Base-by-base conservation (phyloP, 2,329 filamentous ascomycete genomes). In the Graphiopsis chlorocephala region DNA sequence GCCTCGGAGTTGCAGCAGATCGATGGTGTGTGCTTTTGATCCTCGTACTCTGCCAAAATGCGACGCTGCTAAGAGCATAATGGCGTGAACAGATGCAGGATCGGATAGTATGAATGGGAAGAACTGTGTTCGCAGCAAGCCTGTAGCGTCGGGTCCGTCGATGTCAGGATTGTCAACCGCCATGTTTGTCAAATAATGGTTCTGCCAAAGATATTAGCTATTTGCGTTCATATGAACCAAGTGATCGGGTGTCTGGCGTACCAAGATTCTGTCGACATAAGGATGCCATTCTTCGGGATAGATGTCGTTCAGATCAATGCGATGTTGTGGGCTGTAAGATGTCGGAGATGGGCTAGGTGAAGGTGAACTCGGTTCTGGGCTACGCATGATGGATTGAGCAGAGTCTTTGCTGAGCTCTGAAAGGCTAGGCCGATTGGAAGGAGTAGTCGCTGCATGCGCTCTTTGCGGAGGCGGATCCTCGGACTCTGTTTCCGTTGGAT, bases 31-130 rank as follows among this genome's bases (percentile, higher is more conserved):
- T 14, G 65, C 76, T 66, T 59, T 74, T 2, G 68, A 48, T 15
- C 69, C 69, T 38, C 71, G 72, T 4, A 76, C 61, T 23, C 76
- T 73, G 26, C 74, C 74, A 67, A 77, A 79, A 62, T 81, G 77
- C 4, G 80, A 77, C n/a, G 78, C 76, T 1, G 79, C 74, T 38
- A 79, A 72, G 14, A 82, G 72, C 63, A 81, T 73, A 38, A 80
- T 74, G 23, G 81, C 75, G 26, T 78, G 77, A 61, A 82, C 74
- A 15, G 78, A 68, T 4, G 78, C 74, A 1, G 73, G 71, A 38
- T 80, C 78, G 28, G 75, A 76, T 66, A 80, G 74, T n/a, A 78
- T 74, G 35, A 82, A 72, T 6, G 78, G 78, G 42, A 81, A 77
- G 73, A 79, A 81, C 17, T 71, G 65, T 23, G 75, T 74, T 64